These are phyloP conservation scores for Graphilbum fragrans DNA, from an alignment of 2,329 filamentous ascomycete genomes.

Conservation along the genomic window DNA sequence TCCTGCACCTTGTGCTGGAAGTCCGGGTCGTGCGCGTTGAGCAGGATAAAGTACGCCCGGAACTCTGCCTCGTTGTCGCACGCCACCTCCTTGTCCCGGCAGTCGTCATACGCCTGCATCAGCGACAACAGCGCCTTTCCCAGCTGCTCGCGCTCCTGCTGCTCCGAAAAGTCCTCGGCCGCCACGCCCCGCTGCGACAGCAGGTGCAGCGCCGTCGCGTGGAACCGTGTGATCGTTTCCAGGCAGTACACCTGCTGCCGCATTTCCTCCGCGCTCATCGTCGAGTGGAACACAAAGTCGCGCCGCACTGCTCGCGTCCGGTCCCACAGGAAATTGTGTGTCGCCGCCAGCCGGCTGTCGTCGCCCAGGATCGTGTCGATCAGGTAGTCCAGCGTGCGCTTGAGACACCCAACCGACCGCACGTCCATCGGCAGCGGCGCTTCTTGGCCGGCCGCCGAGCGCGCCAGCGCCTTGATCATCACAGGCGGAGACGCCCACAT, in stretches of 20 bases:
- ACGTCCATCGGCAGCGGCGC: constrained; percentile 57
- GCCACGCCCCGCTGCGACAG: constrained; percentile 44
- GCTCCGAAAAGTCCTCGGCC: constrained; percentile 50
- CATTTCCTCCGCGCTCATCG: constrained; percentile 43
- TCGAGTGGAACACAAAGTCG: constrained; percentile 57
- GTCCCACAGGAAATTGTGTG: constrained; percentile 58
- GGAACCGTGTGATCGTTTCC: constrained; percentile 55
- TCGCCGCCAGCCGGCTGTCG: constrained; percentile 33
- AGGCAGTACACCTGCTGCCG: constrained; percentile 49
- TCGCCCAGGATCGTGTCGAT: constrained; percentile 47
- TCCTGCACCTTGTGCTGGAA: constrained; percentile 42
- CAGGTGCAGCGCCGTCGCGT: constrained; percentile 52
- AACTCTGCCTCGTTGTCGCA: constrained; percentile 57
- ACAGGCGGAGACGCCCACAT: constrained; percentile 33
- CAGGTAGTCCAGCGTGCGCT: constrained; percentile 50
- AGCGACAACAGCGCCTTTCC: constrained; percentile 53
- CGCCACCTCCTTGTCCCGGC: constrained; percentile 40
- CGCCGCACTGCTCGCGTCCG: constrained; percentile 54
- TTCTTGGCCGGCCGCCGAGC: constrained; percentile 57
- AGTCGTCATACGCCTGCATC: constrained; percentile 55
- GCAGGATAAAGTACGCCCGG: constrained; percentile 50
- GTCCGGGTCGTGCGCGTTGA: constrained; percentile 46
- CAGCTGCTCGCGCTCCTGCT: constrained; percentile 57
- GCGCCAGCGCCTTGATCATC: constrained; percentile 57
- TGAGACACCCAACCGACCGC: constrained; percentile 45